A percentile compares a stretch with the other conserved stretches of the same genome.
Conservation (phyloP, 2,329 filamentous ascomycete genomes). For the Calonectria pseudoreteaudii region DNA sequence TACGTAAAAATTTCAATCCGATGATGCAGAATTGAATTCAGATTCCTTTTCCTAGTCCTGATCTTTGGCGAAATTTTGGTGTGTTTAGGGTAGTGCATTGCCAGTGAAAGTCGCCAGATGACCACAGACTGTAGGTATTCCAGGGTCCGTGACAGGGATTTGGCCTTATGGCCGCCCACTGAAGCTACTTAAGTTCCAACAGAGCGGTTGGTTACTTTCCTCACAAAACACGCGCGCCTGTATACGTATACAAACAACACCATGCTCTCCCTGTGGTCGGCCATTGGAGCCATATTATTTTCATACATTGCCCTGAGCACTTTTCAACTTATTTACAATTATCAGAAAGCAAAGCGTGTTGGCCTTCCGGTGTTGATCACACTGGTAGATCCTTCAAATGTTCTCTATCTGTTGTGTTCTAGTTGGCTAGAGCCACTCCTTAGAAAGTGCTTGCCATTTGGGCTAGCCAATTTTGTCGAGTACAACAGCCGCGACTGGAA, state of each 20-base stretch:
- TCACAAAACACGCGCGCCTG: background rate
- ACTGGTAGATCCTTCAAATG: slow-evolving; percentile 34
- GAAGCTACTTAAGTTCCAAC: slow-evolving; percentile 24
- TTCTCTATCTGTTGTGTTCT: slow-evolving; percentile 27
- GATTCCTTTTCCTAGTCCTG: too few relatives aligned
- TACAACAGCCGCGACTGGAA: slow-evolving; percentile 40
- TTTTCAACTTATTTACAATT: slow-evolving; percentile 27
- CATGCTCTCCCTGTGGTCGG: slow-evolving; percentile 22
- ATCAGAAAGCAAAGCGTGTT: slow-evolving; percentile 28
- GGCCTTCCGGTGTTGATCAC: slow-evolving; percentile 33
- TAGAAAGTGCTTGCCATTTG: slow-evolving; percentile 23
- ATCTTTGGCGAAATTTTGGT: too few relatives aligned
- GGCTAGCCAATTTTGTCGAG: slow-evolving; percentile 32
- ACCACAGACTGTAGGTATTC: background rate
- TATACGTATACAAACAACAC: background rate
- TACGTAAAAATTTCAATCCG: too few relatives aligned
- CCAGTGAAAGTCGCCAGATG: background rate
- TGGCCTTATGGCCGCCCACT: background rate
- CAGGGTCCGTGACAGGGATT: background rate
- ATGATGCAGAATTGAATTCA: too few relatives aligned
- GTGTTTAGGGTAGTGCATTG: background rate
- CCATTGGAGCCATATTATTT: slow-evolving; percentile 3
- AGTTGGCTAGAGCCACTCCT: slow-evolving; percentile 29
- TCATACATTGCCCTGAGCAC: slow-evolving; percentile 17
- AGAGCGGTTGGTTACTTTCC: background rate